phyloP scores from a whole-genome alignment of 2,329 filamentous ascomycete genomes.

The Aspergillus cejpii region DNA sequence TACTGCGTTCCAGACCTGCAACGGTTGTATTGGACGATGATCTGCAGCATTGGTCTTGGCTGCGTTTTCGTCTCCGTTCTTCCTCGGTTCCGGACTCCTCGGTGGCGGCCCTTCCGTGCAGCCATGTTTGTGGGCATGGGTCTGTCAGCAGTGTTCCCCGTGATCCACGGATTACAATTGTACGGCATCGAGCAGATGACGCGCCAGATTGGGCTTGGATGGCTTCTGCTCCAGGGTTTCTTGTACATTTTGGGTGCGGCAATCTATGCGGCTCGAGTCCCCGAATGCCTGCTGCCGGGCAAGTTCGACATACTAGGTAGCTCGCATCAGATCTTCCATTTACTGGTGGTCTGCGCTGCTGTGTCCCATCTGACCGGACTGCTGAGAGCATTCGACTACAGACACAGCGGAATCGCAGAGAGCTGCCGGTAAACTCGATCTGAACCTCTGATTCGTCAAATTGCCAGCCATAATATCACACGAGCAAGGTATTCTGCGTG shows the following conservation, averaged over 20 bases:
- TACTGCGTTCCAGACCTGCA: slow-evolving; percentile 62
- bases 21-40: slow-evolving; percentile 68
- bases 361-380: slow-evolving; percentile 74
- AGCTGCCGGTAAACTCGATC: slow-evolving; percentile 38
- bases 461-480: slow-evolving; percentile 14
- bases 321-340: slow-evolving; percentile 94
- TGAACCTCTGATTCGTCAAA: slow-evolving; percentile 14
- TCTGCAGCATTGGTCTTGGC: slow-evolving; percentile 66
- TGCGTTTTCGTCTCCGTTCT: slow-evolving; percentile 72
- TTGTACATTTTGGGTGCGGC: slow-evolving; percentile 81
- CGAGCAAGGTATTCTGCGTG: slow-evolving; percentile 10
- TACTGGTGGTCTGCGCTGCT: slow-evolving; percentile 78
- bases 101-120: slow-evolving; percentile 77
- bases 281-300: slow-evolving; percentile 72
- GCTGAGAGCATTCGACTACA: slow-evolving; percentile 76
- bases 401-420: slow-evolving; percentile 57
- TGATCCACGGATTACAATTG: slow-evolving; percentile 65
- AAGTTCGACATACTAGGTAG: slow-evolving; percentile 84
- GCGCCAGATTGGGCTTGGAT: slow-evolving; percentile 69
- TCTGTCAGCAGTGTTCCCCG: slow-evolving; percentile 71
- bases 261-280: slow-evolving; percentile 78
- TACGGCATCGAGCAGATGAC: slow-evolving; percentile 63
- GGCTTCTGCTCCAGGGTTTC: slow-evolving; percentile 70
- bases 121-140: slow-evolving; percentile 86
- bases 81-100: slow-evolving; percentile 75